These are phyloP conservation scores for Linnemannia schmuckeri DNA, from an alignment of 192 early-diverging fungal species.

Conservation along the genomic window DNA sequence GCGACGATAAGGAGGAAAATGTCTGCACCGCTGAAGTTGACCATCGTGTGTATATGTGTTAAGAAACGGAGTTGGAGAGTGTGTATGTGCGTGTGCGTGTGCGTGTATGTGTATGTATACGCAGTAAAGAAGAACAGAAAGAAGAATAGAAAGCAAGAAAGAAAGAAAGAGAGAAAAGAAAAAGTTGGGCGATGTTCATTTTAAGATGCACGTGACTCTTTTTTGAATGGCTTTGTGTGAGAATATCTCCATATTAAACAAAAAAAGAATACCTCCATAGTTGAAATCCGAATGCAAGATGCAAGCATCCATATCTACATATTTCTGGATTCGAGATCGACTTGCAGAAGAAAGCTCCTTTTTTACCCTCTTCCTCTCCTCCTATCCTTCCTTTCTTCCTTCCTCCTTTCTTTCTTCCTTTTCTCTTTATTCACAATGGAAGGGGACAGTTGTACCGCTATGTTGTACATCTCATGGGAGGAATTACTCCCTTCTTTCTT, in stretches of 20 bases:
- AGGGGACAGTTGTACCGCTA: no score
- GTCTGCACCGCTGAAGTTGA: constrained; percentile 30
- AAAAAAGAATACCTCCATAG: no score
- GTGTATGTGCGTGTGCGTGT: neutral
- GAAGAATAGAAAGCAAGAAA: neutral
- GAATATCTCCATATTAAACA: neutral
- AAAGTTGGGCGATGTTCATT: neutral
- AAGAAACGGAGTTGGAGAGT: neutral
- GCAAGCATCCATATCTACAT: no score
- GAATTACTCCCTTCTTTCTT: neutral
- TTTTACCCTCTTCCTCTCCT: no score
- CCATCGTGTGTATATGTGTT: constrained; percentile 6
- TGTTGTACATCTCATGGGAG: no score
- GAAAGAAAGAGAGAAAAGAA: neutral
- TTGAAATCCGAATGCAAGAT: no score
- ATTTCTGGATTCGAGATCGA: no score
- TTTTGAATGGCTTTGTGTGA: neutral
- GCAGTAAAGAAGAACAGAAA: neutral
- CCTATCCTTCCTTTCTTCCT: no score
- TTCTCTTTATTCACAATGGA: no score
- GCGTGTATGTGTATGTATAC: neutral
- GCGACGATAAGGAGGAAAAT: constrained; percentile 37
- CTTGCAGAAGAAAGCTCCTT: no score
- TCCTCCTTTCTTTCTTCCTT: no score
- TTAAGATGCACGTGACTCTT: neutral